Base-by-base conservation (phyloP, 148 eudicot species). In the Vaccinium darrowii region DNA sequence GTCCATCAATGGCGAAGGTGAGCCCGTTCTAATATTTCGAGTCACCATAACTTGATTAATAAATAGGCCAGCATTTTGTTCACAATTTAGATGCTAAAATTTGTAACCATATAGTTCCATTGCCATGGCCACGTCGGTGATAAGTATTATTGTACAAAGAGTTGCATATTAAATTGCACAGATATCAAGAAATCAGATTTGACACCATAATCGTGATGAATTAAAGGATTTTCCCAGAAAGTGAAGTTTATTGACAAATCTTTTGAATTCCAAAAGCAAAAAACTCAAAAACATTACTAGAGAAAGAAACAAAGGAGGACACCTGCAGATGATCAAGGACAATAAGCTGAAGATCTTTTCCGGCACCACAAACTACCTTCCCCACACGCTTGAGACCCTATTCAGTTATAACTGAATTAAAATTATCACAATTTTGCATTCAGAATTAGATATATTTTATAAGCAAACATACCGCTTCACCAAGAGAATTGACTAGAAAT, bases 321-420 rank as follows among this genome's bases (percentile, higher is more conserved):
- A 97, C 99, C 98, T 97, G 99, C 80, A 95, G 91, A 90, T 97
- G 98, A 84, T 95, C 94, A 71, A 95, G 98, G 78, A 94, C 91
- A 86, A 94, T 89, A 75, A 90, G 91, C 89, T 97, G 96, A 84
- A 97, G 98, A 87, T 97, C 99, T 88, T 92, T 95, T 81, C 98
- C 98, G 52, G 96, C 93, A 85, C 91, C 87, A 87, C 90, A 89
- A 83, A 97, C 94, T 84, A 80, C 86, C 94, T 95, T 97, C 78
- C 89, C 88, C 43, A 95, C 93, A 87, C 99, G 92, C 91, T 93
- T 97, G 90, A 95, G 93, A 82, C 98, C 99, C 99, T 97, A 86
- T 58, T 65, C 58, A 81, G 51, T 23, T 80, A 87, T 23, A 84
- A 82, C 21, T 76, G 14, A 82, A 50, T 88, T 33, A 87, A 80